Base-by-base conservation (phyloP, 306 rosid species). In the Vigna angularis region DNA sequence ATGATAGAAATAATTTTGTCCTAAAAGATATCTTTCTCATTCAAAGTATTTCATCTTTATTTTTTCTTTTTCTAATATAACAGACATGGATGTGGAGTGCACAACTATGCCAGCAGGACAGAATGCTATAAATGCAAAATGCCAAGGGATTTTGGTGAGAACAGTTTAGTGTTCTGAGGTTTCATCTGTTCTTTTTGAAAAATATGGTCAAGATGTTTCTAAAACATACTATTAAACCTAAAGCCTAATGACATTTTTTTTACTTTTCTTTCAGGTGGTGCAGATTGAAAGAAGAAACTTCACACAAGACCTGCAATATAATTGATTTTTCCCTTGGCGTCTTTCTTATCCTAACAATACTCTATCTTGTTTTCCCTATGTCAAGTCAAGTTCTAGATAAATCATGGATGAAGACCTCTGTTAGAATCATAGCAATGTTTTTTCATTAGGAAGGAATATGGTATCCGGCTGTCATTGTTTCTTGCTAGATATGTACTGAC, bases 81-180 rank as follows among this genome's bases (percentile, higher is more conserved):
- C 88, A 96, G 98, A 80, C 59, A 34, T 65, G 98, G 93, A 76
- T 96, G 99, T 78, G 98, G 96, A 84, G 81, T 84, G 53, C 99
- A 93, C 83, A 96, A 96, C 73, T 96, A 93, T 47, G 99, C 99
- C 36, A 88, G 90, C 89, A 88, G 99, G 86, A 68, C 78, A 76
- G 97, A 86, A 82, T 96, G 99, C 76, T 85, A 52, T 66, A 96
- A 87, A 83, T 96, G 99, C 98, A 91, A 86, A 73, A 86, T 87
- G 69, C 86, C 91, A 49, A 93, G 83, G 81, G 73, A 83, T 70
- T 88, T 74, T 69, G 93, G 98, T 92, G 80, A 81, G 91, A 81
- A 67, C 64, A 82, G 59, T 79, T 70, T 82, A 72, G 72, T 67
- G 32, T 24, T 75, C 36, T 10, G 6, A 42, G 50, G 16, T 77